A percentile compares a stretch with the other conserved stretches of the same genome.
Conservation (phyloP, 305 asterid species). For the Euphrasia arctica region DNA sequence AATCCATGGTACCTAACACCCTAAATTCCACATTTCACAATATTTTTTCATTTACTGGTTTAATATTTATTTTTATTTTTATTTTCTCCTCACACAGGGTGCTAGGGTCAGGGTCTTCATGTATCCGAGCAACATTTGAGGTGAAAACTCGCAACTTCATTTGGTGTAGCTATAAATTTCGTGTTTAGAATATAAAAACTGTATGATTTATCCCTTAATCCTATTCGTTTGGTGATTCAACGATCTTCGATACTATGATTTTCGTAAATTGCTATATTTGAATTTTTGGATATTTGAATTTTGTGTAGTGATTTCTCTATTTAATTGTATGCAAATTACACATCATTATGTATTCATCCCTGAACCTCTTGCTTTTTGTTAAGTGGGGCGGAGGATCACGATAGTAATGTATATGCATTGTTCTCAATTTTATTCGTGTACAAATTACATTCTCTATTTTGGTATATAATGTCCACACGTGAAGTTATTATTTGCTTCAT, state of each 20-base stretch:
- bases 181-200: no score
- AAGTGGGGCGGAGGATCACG: background rate
- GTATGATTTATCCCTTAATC: no score
- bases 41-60: background rate
- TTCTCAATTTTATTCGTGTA: background rate
- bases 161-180: background rate
- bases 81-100: constrained; percentile 40
- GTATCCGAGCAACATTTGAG: constrained; percentile 78
- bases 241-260: background rate
- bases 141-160: constrained; percentile 21
- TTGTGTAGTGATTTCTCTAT: background rate
- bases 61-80: background rate
- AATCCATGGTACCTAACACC: constrained; percentile 55
- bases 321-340: no score
- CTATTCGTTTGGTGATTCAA: no score
- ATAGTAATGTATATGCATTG: background rate
- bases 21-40: background rate
- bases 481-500: no score
- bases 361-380: no score
- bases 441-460: no score
- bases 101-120: constrained; percentile 68
- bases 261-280: background rate
- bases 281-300: background rate
- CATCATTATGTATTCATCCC: no score
- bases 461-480: no score